phyloP scores from a whole-genome alignment of 2,329 filamentous ascomycete species.

The Penicillium sp. region DNA sequence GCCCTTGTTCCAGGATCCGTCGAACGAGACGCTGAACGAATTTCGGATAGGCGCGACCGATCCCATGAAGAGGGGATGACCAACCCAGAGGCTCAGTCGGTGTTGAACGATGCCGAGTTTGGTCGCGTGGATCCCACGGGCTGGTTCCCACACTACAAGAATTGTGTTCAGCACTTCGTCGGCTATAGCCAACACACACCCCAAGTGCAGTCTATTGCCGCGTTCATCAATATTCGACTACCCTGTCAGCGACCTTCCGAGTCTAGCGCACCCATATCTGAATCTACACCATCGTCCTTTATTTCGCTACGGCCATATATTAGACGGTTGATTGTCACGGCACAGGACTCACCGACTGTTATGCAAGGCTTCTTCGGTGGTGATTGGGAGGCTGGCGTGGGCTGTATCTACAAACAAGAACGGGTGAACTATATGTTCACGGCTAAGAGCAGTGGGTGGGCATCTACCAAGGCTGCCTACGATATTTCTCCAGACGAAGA shows the following conservation, averaged over 20 bases:
- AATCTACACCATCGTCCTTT: conserved; percentile 25
- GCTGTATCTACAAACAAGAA: conserved; percentile 81
- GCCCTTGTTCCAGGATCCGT: conserved; percentile 25
- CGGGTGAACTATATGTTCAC: conserved; percentile 92
- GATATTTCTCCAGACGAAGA: conserved; percentile 81
- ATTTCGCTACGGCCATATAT: conserved; percentile 83
- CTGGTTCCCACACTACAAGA: conserved; percentile 87
- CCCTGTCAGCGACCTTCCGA: conserved; percentile 69
- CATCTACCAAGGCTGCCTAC: conserved; percentile 83
- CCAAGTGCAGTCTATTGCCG: conserved; percentile 79
- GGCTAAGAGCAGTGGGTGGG: conserved; percentile 87
- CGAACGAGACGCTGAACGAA: conserved; percentile 31
- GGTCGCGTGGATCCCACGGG: conserved; percentile 66
- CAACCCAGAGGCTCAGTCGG: conserved; percentile 14
- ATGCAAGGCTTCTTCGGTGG: conserved; percentile 92
- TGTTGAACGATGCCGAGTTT: conserved; percentile 32
- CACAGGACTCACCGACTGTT: conserved; percentile 79
- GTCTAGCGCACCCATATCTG: conserved; percentile 37
- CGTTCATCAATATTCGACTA: conserved; percentile 87
- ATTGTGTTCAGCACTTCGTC: conserved; percentile 83
- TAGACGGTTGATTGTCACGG: conserved; percentile 87
- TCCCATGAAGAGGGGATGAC: conserved; percentile 14
- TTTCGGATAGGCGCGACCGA: conserved; percentile 25
- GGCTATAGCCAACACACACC: conserved; percentile 79
- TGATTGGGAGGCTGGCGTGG: conserved; percentile 77